Base-by-base conservation (phyloP, 139 green algal genomes). In the Microglena sp. region DNA sequence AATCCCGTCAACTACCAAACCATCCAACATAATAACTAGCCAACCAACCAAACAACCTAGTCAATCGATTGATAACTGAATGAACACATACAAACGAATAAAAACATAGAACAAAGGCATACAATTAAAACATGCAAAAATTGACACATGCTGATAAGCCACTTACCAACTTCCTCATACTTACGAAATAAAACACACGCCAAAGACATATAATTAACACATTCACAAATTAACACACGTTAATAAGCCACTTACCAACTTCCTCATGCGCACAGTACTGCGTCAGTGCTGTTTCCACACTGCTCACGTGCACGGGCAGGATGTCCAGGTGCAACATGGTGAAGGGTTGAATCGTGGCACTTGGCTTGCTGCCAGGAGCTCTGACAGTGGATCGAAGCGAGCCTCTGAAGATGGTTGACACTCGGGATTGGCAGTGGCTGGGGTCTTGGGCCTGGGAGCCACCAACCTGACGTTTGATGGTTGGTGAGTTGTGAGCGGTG, bases 301-400 rank as follows among this genome's bases (percentile, higher is more conserved):
- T 78, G 43, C 33, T 56, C 4, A 86, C 69, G 27, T 35, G 55
- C 29, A 68, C 59, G 5, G 27, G 28, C 5, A 72, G 31, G 4
- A 90, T 81, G 69, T 84, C 69, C 46, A 90, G 66, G 50, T 84
- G 73, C 63, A 92, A 35, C 61, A 85, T 77, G 31, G 64, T 84
- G 68, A 92, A 94, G 55, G 80, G 68, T 74, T 90, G 57, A 31
- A 85, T 61, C 1, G 82, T 94, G 63, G 79, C 74, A 34, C 36
- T 45, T 40, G 62, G 55, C 55, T 69, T 64, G 30, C 66, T 64
- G 24, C 33, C 34, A 18, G 35, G n/a, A 21, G 58, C 60, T 30
- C 36, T 56, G 11, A 76, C 34, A 0, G 56, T 62, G 57, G 34
- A 56, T 43, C 61, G 65, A 30, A 72, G 33, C 27, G 26, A 26